A percentile compares a stretch with the other conserved stretches of the same genome.
Evolutionary conservation across 768 basidiomycete genomes (phyloP).

Genomic region (Auriscalpium orientale): DNA sequence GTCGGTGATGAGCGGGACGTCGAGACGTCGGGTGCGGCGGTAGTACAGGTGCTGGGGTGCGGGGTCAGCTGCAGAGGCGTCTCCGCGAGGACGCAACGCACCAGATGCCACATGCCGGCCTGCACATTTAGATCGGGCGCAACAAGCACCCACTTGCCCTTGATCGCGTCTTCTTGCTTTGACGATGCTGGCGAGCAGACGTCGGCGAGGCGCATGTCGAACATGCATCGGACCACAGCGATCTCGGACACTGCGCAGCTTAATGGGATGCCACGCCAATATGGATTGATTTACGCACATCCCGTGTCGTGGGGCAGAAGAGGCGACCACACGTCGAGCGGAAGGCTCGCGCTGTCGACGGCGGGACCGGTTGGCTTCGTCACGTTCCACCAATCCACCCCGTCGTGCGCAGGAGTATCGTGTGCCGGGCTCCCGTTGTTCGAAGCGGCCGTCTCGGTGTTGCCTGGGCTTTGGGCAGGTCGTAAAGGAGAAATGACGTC

Average conservation of each 20-base stretch:
- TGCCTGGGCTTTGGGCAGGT: slow-evolving; percentile 6
- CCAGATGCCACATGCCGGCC: slow-evolving; percentile 52
- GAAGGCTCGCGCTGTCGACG: slow-evolving; percentile 60
- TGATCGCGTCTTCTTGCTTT: slow-evolving; percentile 63
- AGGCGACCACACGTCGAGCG: slow-evolving; percentile 75
- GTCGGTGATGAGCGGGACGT: slow-evolving; percentile 73
- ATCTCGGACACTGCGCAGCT: slow-evolving; percentile 68
- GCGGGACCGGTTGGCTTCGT: slow-evolving; percentile 28
- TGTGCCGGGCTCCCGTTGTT: not conserved
- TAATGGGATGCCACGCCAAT: not conserved
- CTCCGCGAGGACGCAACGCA: slow-evolving; percentile 28
- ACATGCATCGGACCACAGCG: slow-evolving; percentile 55
- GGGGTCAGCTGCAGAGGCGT: not conserved
- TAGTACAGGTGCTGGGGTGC: slow-evolving; percentile 63
- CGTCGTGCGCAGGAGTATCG: slow-evolving; percentile 15
- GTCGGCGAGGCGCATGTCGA: slow-evolving; percentile 50
- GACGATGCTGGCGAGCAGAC: slow-evolving; percentile 67
- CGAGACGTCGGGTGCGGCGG: slow-evolving; percentile 75
- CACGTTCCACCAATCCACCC: slow-evolving; percentile 68
- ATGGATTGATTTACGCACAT: slow-evolving; percentile 35
- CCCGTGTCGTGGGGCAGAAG: slow-evolving; percentile 71
- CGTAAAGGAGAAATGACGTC: slow-evolving; percentile 42
- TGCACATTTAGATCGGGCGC: slow-evolving; percentile 71
- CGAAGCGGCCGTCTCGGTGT: slow-evolving; percentile 16
- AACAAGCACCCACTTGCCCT: slow-evolving; percentile 87